These are phyloP conservation scores for Bipolaris sorokiniana DNA, from an alignment of 2,329 filamentous ascomycete genomes.

Conservation along the genomic window DNA sequence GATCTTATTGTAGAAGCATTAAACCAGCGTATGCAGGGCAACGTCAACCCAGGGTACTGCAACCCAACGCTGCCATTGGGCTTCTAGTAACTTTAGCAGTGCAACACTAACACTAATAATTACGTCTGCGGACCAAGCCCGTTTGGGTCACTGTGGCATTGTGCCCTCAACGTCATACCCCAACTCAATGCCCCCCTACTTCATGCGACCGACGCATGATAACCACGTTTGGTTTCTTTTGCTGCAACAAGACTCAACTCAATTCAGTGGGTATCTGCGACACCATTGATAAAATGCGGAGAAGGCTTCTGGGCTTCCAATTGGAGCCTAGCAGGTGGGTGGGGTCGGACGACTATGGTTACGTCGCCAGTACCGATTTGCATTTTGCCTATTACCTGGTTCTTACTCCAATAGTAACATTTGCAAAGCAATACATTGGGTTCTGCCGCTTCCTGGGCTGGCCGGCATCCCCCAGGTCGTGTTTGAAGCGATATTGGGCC, in stretches of 20 bases:
- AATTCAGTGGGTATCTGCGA: conserved; percentile 10
- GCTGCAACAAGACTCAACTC: not conserved
- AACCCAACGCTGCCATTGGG: conserved; percentile 9
- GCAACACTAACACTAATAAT: not conserved
- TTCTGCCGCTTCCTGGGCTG: conserved; percentile 1
- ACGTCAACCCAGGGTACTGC: conserved; percentile 8
- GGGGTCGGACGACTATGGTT: conserved; percentile 4
- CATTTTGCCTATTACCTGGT: not conserved
- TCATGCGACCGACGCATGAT: conserved; percentile 2
- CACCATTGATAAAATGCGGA: conserved; percentile 5
- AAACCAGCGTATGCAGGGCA: not conserved
- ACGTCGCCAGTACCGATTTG: conserved; percentile 3
- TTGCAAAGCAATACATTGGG: conserved; percentile 3
- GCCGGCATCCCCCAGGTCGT: not conserved
- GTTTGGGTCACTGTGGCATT: conserved; percentile 7
- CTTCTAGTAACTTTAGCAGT: not conserved
- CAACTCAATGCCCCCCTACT: not conserved
- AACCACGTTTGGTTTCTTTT: conserved; percentile 8
- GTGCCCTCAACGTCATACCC: conserved; percentile 8
- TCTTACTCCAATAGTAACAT: conserved; percentile 1
- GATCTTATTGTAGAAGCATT: not conserved
- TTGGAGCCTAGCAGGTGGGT: conserved; percentile 1
- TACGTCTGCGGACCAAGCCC: conserved; percentile 3
- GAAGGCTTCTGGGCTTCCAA: conserved; percentile 3
- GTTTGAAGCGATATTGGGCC: conserved; percentile 6